phyloP scores from a whole-genome alignment of 768 basidiomycete genomes.

The Pleurotus eryngii region DNA sequence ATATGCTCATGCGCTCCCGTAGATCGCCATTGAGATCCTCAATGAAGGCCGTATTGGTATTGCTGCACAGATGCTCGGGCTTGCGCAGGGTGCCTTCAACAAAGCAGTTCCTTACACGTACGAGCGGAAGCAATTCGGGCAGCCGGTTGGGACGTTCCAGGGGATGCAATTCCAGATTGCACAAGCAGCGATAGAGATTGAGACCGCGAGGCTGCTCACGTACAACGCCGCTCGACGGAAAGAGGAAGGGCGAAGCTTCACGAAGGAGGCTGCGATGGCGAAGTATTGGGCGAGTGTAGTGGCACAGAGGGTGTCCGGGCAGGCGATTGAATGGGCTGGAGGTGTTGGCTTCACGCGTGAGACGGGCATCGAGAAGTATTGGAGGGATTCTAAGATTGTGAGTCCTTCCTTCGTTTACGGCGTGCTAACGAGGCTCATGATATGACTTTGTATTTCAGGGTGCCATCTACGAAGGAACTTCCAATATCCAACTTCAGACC shows the following conservation, averaged over 20 bases:
- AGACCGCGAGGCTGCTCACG: slow-evolving; percentile 84
- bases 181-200: slow-evolving; percentile 84
- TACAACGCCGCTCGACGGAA: slow-evolving; percentile 96
- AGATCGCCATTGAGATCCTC: slow-evolving; percentile 94
- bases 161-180: slow-evolving; percentile 96
- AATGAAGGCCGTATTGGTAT: slow-evolving; percentile 98
- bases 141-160: slow-evolving; percentile 92
- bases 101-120: slow-evolving; percentile 95
- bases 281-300: slow-evolving; percentile 90
- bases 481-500: slow-evolving; percentile 97
- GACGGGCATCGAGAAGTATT: slow-evolving; percentile 94
- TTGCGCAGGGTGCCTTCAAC: slow-evolving; percentile 96
- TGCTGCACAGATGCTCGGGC: slow-evolving; percentile 97
- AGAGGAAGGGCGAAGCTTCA: slow-evolving; percentile 84
- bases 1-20: background rate
- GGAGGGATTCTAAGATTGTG: slow-evolving; percentile 96
- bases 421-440: no score
- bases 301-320: slow-evolving; percentile 83
- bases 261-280: slow-evolving; percentile 97
- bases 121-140: slow-evolving; percentile 91
- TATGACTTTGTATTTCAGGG: slow-evolving; percentile 42
- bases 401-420: slow-evolving; percentile 11
- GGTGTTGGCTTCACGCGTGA: slow-evolving; percentile 92
- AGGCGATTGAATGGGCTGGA: slow-evolving; percentile 95
- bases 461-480: slow-evolving; percentile 91